phyloP scores from a whole-genome alignment of 768 basidiomycete species.

The Tricholoma flavovirens region DNA sequence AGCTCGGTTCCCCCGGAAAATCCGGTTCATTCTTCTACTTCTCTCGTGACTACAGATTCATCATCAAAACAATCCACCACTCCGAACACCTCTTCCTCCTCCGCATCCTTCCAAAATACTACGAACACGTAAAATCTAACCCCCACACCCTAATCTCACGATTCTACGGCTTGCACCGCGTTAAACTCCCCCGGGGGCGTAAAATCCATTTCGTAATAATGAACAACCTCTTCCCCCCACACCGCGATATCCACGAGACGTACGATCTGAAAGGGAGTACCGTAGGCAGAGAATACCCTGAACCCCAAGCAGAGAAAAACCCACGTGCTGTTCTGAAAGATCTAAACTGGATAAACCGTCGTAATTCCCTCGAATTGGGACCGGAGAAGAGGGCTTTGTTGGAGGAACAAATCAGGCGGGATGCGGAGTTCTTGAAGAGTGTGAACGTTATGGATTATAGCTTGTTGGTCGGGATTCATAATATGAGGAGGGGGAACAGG shows the following conservation, averaged over 20 bases:
- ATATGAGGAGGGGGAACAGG: conserved; percentile 82
- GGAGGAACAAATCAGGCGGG: conserved; percentile 85
- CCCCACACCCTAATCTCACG: conserved; percentile 91
- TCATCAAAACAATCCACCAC: conserved; percentile 98
- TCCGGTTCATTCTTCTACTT: conserved; percentile 99
- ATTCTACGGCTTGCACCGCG: conserved; percentile 96
- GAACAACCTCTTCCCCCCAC: conserved; percentile 98
- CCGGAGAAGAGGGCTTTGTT: conserved; percentile 92
- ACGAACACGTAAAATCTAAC: conserved; percentile 80
- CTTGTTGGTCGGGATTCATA: conserved; percentile 90
- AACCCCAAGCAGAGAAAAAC: conserved; percentile 74
- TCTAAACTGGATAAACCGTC: conserved; percentile 89
- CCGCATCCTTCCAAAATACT: conserved; percentile 75
- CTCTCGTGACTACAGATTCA: conserved; percentile 96
- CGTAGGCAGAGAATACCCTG: conserved; percentile 81
- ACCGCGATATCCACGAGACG: conserved; percentile 96
- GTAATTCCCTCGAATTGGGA: conserved; percentile 78
- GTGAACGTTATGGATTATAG: conserved; percentile 96
- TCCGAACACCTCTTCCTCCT: conserved; percentile 92
- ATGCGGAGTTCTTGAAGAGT: conserved; percentile 77
- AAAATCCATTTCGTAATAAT: conserved; percentile 99
- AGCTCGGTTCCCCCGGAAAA: conserved; percentile 96
- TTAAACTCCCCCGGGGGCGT: conserved; percentile 86
- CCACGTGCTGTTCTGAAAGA: conserved; percentile 92
- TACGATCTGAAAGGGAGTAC: conserved; percentile 96